Evolutionary conservation across 257 asterid species (phyloP).

Genomic region (Solanum sitiens): DNA sequence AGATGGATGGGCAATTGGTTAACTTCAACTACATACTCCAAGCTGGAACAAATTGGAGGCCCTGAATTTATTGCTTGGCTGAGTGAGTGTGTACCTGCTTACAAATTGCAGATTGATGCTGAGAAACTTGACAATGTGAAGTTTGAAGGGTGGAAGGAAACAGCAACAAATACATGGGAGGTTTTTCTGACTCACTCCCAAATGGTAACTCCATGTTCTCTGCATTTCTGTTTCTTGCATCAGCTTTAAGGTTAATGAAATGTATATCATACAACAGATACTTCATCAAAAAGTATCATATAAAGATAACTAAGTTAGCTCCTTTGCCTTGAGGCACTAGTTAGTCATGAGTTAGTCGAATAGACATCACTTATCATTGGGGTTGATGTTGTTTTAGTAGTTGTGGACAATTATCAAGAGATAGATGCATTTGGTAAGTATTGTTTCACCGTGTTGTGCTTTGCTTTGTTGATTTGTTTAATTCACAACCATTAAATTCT

Average conservation of each 20-base stretch:
- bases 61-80: conserved; percentile 72
- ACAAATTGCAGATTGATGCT: conserved; percentile 58
- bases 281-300: not conserved
- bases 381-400: not conserved
- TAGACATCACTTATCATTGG: not conserved
- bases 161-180: conserved; percentile 42
- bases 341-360: not conserved
- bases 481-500: not conserved
- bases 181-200: conserved; percentile 74
- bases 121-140: conserved; percentile 34
- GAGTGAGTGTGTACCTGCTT: conserved; percentile 59
- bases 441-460: not conserved
- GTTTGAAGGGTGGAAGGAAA: conserved; percentile 57
- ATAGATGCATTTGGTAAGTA: not conserved
- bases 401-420: not conserved
- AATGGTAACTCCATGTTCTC: conserved; percentile 41
- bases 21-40: conserved; percentile 35
- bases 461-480: not conserved
- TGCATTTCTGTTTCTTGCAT: not conserved
- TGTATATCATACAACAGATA: not conserved
- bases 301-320: not conserved
- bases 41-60: conserved; percentile 73
- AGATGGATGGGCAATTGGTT: conserved; percentile 42
- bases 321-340: not conserved
- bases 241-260: not conserved